These are phyloP conservation scores for Vararia minispora DNA, from an alignment of 768 basidiomycete species.

Conservation along the genomic window DNA sequence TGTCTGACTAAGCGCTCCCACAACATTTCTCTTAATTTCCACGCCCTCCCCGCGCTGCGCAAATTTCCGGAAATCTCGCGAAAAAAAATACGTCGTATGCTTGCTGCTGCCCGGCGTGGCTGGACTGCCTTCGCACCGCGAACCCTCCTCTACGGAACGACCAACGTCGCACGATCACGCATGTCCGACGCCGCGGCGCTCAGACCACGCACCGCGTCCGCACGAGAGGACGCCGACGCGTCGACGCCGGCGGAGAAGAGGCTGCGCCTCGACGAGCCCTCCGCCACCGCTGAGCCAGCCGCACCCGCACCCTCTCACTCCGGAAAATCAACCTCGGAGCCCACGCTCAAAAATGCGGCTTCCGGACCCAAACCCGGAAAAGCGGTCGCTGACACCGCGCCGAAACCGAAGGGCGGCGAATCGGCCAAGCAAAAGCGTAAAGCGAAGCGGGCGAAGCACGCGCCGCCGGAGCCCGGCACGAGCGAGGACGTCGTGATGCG, in stretches of 20 bases:
- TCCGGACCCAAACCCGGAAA: constrained; percentile 3
- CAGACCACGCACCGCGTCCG: constrained; percentile 3
- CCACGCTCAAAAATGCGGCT: constrained; percentile 3
- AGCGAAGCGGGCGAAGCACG: constrained; percentile 26
- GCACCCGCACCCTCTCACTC: neutral
- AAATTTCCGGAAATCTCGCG: too few species aligned
- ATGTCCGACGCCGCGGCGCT: neutral
- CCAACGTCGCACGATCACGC: too few species aligned
- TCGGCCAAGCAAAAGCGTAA: constrained; percentile 5
- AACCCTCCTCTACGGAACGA: too few species aligned
- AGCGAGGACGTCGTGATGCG: constrained; percentile 64
- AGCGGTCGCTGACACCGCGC: neutral
- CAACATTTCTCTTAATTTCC: too few species aligned
- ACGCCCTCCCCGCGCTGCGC: too few species aligned
- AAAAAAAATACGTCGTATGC: too few species aligned
- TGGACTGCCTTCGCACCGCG: too few species aligned
- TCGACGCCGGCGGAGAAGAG: constrained; percentile 21
- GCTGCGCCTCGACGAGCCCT: constrained; percentile 16
- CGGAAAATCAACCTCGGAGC: neutral
- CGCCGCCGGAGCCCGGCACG: constrained; percentile 52
- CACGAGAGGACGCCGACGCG: neutral
- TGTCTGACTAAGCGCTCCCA: too few species aligned
- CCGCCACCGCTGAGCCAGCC: neutral
- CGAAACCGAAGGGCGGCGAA: constrained; percentile 4
- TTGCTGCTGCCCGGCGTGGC: too few species aligned